Evolutionary conservation across 192 early-diverging fungal genomes (phyloP), one percentile per base, ranked within the genome.

Genomic region (Neocallimastix lanati): DNA sequence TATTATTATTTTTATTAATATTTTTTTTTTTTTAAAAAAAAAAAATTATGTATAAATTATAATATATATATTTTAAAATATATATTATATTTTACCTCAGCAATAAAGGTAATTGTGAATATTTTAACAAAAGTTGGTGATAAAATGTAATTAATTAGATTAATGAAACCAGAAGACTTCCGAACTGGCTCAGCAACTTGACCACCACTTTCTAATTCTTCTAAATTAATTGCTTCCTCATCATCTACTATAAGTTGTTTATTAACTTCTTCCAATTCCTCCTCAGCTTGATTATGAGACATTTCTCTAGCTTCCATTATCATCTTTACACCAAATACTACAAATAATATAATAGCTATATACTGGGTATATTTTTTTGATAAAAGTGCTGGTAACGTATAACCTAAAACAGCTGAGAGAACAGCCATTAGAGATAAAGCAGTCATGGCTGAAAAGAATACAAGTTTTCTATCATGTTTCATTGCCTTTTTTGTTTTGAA

Each of bases 71-170:
- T 29, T 6, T 29, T 6, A 28, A 96, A 90, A 84, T 98, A 96
- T 18, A 96, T 96, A 96, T n/a, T 96, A 99, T 83, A 50, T 16
- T 21, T 50, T 50, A 50, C 40, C 40, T 99, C 98, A 58, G 94
- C 98, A 80, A 99, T 79, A 81, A 99, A 99, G 37, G 96, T 98
- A 82, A 99, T 83, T 35, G 96, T 90, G 88, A 98, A 98, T 0
- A 94, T 95, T 86, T 99, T 93, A 28, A 98, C 90, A 90, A 96
- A 98, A 29, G 95, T 85, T 0, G 98, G 96, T 28, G 96, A 96
- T 78, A 97, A 89, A 36, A 97, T 82, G 37, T 91, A 85, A 21
- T 93, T 90, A 82, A 91, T 83, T 79, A 96, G 83, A 81, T 94
- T 94, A 80, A 88, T 13, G 78, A 15, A 38, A 29, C 28, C 29